These are phyloP conservation scores for Trypanosoma congolense DNA, from an alignment of 208 protist species.

Conservation along the genomic window DNA sequence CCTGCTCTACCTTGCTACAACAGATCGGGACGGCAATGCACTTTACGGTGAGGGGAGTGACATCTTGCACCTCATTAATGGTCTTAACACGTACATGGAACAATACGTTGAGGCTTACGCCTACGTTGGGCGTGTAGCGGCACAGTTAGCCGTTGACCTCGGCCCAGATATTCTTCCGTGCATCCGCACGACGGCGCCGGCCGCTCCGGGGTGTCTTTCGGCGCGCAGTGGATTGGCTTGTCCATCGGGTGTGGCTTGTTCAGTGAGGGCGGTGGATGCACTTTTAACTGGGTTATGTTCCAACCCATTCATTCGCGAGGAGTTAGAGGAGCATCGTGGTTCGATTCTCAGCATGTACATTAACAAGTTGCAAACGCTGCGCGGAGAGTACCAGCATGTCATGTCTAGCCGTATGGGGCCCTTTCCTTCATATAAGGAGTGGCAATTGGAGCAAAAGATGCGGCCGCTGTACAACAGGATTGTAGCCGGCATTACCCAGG, in stretches of 20 bases:
- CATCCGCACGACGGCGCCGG: conserved; percentile 18
- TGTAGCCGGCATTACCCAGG: conserved; percentile 14
- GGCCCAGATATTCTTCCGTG: conserved; percentile 26
- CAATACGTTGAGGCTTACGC: conserved; percentile 32
- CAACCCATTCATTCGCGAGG: conserved; percentile 33
- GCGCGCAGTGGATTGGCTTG: conserved; percentile 9
- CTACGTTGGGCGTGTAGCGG: conserved; percentile 29
- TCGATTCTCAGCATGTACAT: conserved; percentile 23
- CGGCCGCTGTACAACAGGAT: conserved; percentile 17
- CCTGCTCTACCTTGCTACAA: conserved; percentile 27
- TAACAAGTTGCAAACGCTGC: conserved; percentile 17
- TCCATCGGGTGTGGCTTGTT: background rate
- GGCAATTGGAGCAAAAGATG: conserved; percentile 8
- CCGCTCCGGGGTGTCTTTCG: conserved; percentile 4
- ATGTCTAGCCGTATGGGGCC: conserved; percentile 11
- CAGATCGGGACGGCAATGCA: conserved; percentile 5
- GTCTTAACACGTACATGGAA: conserved; percentile 44
- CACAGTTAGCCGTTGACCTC: conserved; percentile 38
- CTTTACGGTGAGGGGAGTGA: conserved; percentile 24
- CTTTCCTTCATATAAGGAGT: conserved; percentile 12
- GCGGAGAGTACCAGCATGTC: conserved; percentile 21
- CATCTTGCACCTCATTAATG: conserved; percentile 19
- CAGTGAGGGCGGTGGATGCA: conserved; percentile 23
- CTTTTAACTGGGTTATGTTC: conserved; percentile 31
- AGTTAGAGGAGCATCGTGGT: conserved; percentile 15